Base-by-base conservation (phyloP, 176 grass and related monocot species). In the Lolium multiflorum region DNA sequence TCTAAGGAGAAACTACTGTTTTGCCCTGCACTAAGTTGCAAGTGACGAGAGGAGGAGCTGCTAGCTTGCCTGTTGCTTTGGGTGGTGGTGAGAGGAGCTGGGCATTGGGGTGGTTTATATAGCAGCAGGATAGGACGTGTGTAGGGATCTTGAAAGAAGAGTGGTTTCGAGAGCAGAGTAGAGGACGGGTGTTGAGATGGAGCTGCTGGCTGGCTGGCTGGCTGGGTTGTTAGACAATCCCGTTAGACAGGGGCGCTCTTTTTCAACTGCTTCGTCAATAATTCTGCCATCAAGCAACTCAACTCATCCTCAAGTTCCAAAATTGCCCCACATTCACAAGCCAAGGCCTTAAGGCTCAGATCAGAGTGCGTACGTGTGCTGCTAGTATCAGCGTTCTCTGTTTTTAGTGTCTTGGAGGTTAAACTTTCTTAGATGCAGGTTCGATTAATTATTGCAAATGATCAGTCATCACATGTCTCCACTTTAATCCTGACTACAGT, bases 201-300 rank as follows among this genome's bases (percentile, higher is more conserved):
- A 81, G 76, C 78, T 84, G 55, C 48, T 57, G 41, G 46, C 46
- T 10, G 28, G 28, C 46, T 10, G 28, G 28, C 58, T 62, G 59
- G 85, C 81, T 17, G 70, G 82, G 89, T 88, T 81, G 89, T 91
- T 88, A 77, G 85, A 70, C 52, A 46, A 81, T 74, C 71, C 71
- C 71, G 87, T 76, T 74, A 41, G 57, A 48, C 49, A 43, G 13
- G 80, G 22, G 51, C 1, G 13, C 7, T 84, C 37, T 79, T 64
- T 65, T 66, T 74, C 69, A 76, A 75, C 76, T 70, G 85, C 57
- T 69, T 75, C 41, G 15, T 7, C 74, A 47, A 55, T 90, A 52
- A 77, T 71, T 85, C 41, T 55, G 12, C 56, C 58, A 46, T 64
- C 57, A 80, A 64, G 41, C 68, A 57, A 47, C 31, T 44, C 41